These are phyloP conservation scores for Chlamydomonas applanata DNA, from an alignment of 139 green algal genomes.

Conservation along the genomic window DNA sequence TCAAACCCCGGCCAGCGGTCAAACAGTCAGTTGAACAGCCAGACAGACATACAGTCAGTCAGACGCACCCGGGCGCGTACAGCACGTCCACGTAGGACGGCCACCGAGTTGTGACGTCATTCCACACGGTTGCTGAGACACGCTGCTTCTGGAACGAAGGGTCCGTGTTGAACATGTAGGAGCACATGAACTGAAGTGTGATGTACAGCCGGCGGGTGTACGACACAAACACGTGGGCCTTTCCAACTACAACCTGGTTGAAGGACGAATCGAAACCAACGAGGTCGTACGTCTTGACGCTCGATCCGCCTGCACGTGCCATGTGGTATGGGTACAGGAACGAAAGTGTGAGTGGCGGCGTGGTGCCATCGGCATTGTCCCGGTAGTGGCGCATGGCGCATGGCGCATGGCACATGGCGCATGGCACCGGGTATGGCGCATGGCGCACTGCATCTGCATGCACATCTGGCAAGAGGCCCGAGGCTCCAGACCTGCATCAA, in stretches of 20 bases:
- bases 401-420: too few relatives aligned
- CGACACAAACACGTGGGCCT: constrained; percentile 15
- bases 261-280: neutral
- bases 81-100: constrained; percentile 24
- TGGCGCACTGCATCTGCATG: too few relatives aligned
- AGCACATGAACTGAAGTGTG: constrained; percentile 12
- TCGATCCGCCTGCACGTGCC: neutral
- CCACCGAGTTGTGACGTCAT: neutral
- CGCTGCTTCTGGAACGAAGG: neutral
- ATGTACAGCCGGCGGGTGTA: constrained; percentile 22
- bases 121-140: constrained; percentile 7
- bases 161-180: constrained; percentile 22
- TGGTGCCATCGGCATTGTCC: too few relatives aligned
- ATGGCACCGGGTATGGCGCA: too few relatives aligned
- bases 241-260: neutral
- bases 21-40: too few relatives aligned
- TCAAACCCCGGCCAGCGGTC: too few relatives aligned
- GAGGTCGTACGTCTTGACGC: neutral
- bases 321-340: too few relatives aligned
- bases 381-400: too few relatives aligned
- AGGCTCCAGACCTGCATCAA: too few relatives aligned
- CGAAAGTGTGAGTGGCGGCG: too few relatives aligned
- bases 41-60: too few relatives aligned
- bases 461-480: too few relatives aligned
- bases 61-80: constrained; percentile 7